A percentile compares a stretch with the other conserved stretches of the same genome.
Conservation (phyloP, 1,139 yeast species). For the Tardiomyces depauwii region DNA sequence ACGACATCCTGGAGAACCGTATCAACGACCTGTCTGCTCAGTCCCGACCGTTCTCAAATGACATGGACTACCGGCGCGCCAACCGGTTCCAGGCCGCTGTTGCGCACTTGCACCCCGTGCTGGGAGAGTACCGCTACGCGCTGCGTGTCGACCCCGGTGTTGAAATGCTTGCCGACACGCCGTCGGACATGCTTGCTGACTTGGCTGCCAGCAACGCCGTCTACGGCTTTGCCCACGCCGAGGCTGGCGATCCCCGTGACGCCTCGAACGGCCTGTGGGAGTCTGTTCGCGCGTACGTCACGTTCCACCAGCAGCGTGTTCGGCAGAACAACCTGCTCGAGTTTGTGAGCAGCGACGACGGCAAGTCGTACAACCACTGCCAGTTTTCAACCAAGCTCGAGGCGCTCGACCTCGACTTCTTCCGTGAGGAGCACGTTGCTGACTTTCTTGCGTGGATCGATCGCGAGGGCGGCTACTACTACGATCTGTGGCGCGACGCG, state of each 20-base stretch:
- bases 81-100: neutral
- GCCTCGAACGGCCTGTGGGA: neutral
- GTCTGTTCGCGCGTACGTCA: neutral
- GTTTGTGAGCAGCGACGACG: slow-evolving; percentile 28
- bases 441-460: slow-evolving; percentile 56
- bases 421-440: slow-evolving; percentile 43
- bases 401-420: slow-evolving; percentile 68
- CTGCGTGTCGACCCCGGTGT: neutral
- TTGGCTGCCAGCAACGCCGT: neutral
- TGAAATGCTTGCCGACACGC: neutral
- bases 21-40: neutral
- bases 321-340: neutral
- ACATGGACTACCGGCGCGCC: neutral
- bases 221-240: neutral
- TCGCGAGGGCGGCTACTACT: slow-evolving; percentile 61
- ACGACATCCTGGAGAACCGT: neutral
- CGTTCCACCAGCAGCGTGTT: neutral
- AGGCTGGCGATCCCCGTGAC: neutral
- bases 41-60: neutral
- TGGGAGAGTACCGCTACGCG: neutral
- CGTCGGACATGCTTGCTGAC: neutral
- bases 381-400: slow-evolving; percentile 84
- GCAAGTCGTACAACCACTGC: slow-evolving; percentile 64
- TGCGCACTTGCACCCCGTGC: neutral
- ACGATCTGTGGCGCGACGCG: slow-evolving; percentile 85